Evolutionary conservation across 2,329 filamentous ascomycete genomes (phyloP), one percentile per base, ranked within the genome.

Genomic region (Alternaria arborescens): DNA sequence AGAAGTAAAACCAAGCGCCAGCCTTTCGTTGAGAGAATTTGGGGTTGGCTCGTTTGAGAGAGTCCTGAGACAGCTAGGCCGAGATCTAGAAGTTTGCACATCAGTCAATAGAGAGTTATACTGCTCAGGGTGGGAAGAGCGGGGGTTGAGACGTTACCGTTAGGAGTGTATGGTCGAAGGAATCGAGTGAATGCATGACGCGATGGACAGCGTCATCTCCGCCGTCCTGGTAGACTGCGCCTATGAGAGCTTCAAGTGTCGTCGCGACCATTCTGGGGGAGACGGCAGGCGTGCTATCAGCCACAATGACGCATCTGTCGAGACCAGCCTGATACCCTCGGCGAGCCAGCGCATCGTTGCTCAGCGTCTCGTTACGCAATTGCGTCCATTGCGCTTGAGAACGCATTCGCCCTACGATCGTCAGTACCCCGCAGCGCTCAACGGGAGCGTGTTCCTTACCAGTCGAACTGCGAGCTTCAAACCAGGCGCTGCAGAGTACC

Each of bases 201-300:
- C 20, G 20, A 3, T 41, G 20, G 5, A 57, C 50, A 11, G 64
- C 62, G 5, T 34, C 52, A n/a, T 66, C 51, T 2, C 65, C 62
- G 28, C 68, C 71, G 43, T 79, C 78, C 3, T 71, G 32, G 24
- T 65, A 74, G 8, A 74, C 71, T 8, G 76, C 78, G 3, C 75
- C 77, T n/a, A 79, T 40, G n/a, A 79, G 57, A 14, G 77, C 77
- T 54, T 78, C 71, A 1, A 80, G 57, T 0, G 74, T 71, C 4
- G 63, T 70, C 1, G 76, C 74, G 65, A 77, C 74, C 16, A 71
- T 65, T 1, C 53, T 60, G 0, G 47, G 24, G 1, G 70, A 69
- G 5, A 59, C 18, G 0, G 4, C 16, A 16, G n/a, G n/a, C 4
- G 34, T 55, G 4, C 48, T 53, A 3, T 41, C 24, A 34, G 55